Percentiles rank a stretch among this genome's conserved stretches.
Evolutionary conservation across 441 rosid genomes (phyloP).

Genomic region (Geranium incanum): DNA sequence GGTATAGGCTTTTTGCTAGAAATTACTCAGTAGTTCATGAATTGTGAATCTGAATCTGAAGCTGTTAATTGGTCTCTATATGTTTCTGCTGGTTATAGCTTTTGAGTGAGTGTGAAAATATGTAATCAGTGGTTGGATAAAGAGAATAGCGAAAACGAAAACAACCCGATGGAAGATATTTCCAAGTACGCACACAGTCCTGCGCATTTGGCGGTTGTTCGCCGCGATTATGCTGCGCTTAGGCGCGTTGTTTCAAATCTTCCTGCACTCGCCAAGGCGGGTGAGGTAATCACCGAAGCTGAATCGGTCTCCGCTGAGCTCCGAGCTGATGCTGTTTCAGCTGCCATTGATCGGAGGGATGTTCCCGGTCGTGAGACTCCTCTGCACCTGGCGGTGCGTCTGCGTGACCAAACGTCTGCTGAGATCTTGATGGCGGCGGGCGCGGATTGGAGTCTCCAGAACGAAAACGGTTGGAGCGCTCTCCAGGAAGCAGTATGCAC

Average conservation of each 20-base stretch:
- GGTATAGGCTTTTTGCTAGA: background rate
- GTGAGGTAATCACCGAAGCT: background rate
- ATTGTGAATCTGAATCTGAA: background rate
- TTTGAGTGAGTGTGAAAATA: too few species aligned
- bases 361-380: background rate
- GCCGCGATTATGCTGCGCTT: background rate
- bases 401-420: background rate
- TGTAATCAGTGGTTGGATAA: background rate
- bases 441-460: constrained; percentile 98
- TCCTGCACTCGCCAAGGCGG: background rate
- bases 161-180: background rate
- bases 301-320: background rate
- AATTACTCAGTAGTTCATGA: background rate
- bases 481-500: constrained; percentile 96
- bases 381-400: background rate
- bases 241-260: background rate
- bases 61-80: background rate
- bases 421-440: constrained; percentile 83
- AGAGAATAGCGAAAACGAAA: too few species aligned
- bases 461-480: constrained; percentile 98
- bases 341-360: background rate
- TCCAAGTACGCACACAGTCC: background rate
- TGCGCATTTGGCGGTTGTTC: background rate
- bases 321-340: background rate
- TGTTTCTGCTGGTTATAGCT: too few species aligned